Percentiles rank a stretch among this genome's conserved stretches.
phyloP scores from a whole-genome alignment of 2,329 filamentous ascomycete genomes.

The Diaporthe ampelina region DNA sequence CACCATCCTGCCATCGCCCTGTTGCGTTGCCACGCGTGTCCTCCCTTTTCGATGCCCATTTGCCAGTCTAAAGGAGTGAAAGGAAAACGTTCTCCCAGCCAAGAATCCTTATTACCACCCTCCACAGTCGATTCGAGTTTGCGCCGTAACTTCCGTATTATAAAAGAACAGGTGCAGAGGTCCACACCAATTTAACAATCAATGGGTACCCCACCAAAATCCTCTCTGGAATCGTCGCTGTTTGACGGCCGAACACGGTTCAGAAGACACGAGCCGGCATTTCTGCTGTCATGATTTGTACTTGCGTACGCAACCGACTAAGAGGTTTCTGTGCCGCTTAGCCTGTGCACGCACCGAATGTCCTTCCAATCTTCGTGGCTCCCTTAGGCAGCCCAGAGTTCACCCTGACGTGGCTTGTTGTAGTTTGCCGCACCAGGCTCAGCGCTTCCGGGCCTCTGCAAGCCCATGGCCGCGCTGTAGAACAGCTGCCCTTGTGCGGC shows the following conservation, averaged over 20 bases:
- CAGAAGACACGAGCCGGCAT: background rate
- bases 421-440: conserved; percentile 74
- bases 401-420: conserved; percentile 68
- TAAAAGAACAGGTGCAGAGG: conserved; percentile 23
- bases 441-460: conserved; percentile 78
- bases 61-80: conserved; percentile 38
- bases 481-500: conserved; percentile 77
- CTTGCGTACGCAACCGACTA: background rate
- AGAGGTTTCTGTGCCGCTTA: background rate
- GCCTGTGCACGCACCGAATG: background rate
- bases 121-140: conserved; percentile 27
- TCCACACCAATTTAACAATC: conserved; percentile 10
- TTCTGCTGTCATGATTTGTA: conserved; percentile 11
- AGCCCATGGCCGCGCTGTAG: conserved; percentile 72
- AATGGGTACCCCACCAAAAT: background rate
- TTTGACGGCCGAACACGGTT: conserved; percentile 20
- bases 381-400: conserved; percentile 62
- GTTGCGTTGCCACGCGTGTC: conserved; percentile 12
- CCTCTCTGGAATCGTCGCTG: background rate
- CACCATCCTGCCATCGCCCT: conserved; percentile 33
- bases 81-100: conserved; percentile 22
- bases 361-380: too few relatives aligned
- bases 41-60: conserved; percentile 23
- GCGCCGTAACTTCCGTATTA: conserved; percentile 30
- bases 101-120: background rate